Evolutionary conservation across 441 rosid genomes (phyloP), one percentile per base, ranked within the genome.

Genomic region (Gossypium schwendimanii): DNA sequence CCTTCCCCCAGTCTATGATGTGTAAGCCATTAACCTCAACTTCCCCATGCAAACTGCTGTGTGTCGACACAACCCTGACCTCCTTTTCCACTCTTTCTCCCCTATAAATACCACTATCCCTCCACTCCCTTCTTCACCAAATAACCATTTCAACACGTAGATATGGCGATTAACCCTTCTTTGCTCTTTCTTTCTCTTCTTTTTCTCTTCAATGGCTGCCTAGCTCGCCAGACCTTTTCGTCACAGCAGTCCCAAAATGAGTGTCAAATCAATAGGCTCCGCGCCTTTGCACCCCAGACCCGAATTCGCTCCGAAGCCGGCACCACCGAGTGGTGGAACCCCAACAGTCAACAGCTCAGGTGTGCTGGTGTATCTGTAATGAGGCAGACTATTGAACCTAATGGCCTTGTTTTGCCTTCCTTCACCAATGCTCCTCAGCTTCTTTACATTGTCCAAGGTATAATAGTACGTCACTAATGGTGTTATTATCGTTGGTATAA

Each of bases 41-140:
- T 33, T 64, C 73, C 73, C 84, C 96, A 86, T 90, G 96, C 94
- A 86, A 64, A 76, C 49, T 49, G 88, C 81, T 83, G 78, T 73
- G 81, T 85, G 89, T 78, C 89, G 20, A 1, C 47, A 28, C 45
- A 44, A 54, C 55, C 60, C 36, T 28, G 15, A 68, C 73, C 71
- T 79, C 71, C 31, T 64, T 62, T 44, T 39, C 72, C 73, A 31
- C 44, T 36, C 33, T 24, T 67, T 49, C 24, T 31, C 57, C 41
- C 23, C 76, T 82, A 86, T 81, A 67, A 80, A 77, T 83, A 67
- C 76, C 76, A 24, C 58, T 5, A 75, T 49, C 33, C 41, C 26
- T n/a, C 61, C 8, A 14, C 47, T 39, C 24, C 0, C 50, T 58
- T 24, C 70, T 71, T 50, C 78, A 72, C 64, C 17, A 14, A 68